Conservation (phyloP, 1,284 basidiomycete species). For the Malassezia caprae region DNA sequence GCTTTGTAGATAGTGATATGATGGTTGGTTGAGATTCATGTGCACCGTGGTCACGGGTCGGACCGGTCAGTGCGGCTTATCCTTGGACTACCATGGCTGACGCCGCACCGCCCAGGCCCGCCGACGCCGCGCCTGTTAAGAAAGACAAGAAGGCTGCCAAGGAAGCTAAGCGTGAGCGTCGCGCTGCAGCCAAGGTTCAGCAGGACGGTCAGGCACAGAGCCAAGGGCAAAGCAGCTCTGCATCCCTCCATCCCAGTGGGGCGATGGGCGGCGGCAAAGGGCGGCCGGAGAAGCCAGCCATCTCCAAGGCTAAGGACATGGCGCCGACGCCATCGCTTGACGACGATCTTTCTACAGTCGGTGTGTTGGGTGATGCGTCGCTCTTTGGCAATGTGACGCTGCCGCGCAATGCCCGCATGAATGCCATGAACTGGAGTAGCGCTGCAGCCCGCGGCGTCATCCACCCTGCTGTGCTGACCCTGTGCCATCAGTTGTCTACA, state of each 20-base stretch:
- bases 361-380: slow-evolving; percentile 22
- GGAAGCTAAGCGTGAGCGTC: slow-evolving; percentile 32
- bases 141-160: slow-evolving; percentile 34
- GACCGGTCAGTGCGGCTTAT: background rate
- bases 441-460: slow-evolving; percentile 31
- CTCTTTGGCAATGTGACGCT: slow-evolving; percentile 40
- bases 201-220: background rate
- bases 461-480: slow-evolving; percentile 37
- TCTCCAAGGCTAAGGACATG: background rate
- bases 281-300: background rate
- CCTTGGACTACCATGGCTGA: slow-evolving; percentile 1
- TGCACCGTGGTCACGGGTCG: background rate
- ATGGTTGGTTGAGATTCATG: background rate
- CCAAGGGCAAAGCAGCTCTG: background rate
- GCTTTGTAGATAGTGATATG: background rate
- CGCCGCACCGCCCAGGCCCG: background rate
- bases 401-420: slow-evolving; percentile 23
- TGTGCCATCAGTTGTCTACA: slow-evolving; percentile 35
- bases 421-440: slow-evolving; percentile 23
- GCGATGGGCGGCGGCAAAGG: background rate
- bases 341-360: slow-evolving; percentile 15
- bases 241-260: background rate
- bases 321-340: slow-evolving; percentile 9
- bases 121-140: slow-evolving; percentile 1
- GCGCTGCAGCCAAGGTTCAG: slow-evolving; percentile 24